Percentiles rank a stretch among this genome's conserved stretches.
Evolutionary conservation across 371 early-diverging fungal species (phyloP).

Genomic region (Haplosporangium sp.): DNA sequence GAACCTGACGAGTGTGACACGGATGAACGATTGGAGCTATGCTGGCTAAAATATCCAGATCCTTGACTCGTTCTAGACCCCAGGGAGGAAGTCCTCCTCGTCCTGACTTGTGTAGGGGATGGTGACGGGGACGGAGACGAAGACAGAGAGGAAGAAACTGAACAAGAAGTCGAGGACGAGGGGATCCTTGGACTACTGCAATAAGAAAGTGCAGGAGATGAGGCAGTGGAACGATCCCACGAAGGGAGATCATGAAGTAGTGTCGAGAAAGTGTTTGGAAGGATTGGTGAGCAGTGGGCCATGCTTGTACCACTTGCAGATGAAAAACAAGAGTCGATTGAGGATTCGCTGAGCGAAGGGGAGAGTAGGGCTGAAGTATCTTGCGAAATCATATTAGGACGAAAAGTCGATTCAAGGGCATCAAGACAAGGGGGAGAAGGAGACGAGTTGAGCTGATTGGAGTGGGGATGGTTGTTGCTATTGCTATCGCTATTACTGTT

Average conservation of each 20-base stretch:
- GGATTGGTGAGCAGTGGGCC: conserved; percentile 49
- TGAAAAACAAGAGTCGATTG: conserved; percentile 39
- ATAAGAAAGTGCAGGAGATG: conserved; percentile 27
- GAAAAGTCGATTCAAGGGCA: conserved; percentile 43
- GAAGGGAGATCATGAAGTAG: conserved; percentile 27
- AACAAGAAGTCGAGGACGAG: conserved; percentile 9
- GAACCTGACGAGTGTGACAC: not conserved
- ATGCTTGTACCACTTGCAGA: conserved; percentile 41
- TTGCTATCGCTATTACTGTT: conserved; percentile 1
- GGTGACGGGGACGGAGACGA: conserved; percentile 35
- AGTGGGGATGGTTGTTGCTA: conserved; percentile 14
- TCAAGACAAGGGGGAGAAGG: conserved; percentile 38
- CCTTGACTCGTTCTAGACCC: conserved; percentile 30
- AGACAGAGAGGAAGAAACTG: conserved; percentile 8
- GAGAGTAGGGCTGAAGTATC: conserved; percentile 38
- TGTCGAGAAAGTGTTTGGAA: conserved; percentile 18
- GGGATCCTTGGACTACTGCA: conserved; percentile 30
- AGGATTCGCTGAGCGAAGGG: conserved; percentile 44
- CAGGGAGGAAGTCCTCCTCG: conserved; percentile 32
- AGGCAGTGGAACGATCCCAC: conserved; percentile 19
- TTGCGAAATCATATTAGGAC: conserved; percentile 15
- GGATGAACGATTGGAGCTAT: not conserved
- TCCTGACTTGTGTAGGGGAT: conserved; percentile 15
- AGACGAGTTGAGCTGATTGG: conserved; percentile 16
- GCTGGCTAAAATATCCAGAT: conserved; percentile 13